Evolutionary conservation across 768 basidiomycete species (phyloP).

Genomic region (Sarcodon aspratus): DNA sequence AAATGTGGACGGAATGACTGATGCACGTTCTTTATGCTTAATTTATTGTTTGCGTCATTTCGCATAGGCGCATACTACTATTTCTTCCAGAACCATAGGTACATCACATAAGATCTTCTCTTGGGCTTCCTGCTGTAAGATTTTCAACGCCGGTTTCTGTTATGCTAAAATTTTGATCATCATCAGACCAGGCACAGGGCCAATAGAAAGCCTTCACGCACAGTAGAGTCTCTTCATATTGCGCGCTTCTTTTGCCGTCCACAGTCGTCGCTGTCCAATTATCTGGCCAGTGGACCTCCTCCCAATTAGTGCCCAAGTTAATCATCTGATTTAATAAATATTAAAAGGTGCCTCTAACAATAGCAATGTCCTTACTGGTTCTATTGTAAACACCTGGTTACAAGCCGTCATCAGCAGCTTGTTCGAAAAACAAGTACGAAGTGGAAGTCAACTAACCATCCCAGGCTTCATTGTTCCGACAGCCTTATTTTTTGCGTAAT

Average conservation of each 20-base stretch:
- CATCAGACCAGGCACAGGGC: neutral
- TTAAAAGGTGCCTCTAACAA: slow-evolving; percentile 5
- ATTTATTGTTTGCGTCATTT: neutral
- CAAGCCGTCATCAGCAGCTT: slow-evolving; percentile 4
- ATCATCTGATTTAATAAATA: slow-evolving; percentile 56
- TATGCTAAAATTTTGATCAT: slow-evolving; percentile 38
- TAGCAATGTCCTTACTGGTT: slow-evolving; percentile 45
- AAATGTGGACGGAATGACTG: slow-evolving; percentile 6
- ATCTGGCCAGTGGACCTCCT: slow-evolving; percentile 80
- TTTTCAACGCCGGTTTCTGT: slow-evolving; percentile 88
- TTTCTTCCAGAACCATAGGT: neutral
- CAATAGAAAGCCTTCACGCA: slow-evolving; percentile 29
- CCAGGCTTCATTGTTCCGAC: slow-evolving; percentile 90
- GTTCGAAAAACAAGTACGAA: slow-evolving; percentile 4
- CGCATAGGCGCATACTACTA: neutral
- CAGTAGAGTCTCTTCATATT: slow-evolving; percentile 97
- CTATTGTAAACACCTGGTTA: slow-evolving; percentile 52
- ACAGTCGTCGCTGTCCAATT: slow-evolving; percentile 94
- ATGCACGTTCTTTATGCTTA: neutral
- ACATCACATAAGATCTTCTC: slow-evolving; percentile 16
- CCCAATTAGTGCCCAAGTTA: slow-evolving; percentile 74
- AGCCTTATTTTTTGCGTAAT: slow-evolving; percentile 92
- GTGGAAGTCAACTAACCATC: slow-evolving; percentile 52
- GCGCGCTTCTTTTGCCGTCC: slow-evolving; percentile 87
- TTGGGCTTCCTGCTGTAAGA: slow-evolving; percentile 49